phyloP scores from a whole-genome alignment of 2,329 filamentous ascomycete genomes.

The Xylariaceae sp. region DNA sequence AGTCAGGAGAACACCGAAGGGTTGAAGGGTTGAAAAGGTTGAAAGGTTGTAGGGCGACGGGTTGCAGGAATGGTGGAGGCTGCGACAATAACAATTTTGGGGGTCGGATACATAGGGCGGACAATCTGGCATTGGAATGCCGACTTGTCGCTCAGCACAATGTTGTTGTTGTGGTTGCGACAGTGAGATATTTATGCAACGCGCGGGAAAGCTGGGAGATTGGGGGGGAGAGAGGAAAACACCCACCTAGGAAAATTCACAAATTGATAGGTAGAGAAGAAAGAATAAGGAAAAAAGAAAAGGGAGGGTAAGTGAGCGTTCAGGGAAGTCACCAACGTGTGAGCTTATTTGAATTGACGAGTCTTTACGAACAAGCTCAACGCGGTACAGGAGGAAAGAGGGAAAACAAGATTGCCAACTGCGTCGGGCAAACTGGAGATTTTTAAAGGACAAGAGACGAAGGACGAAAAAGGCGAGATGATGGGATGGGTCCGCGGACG shows the following conservation, averaged over 20 bases:
- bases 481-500: constrained; percentile 21
- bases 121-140: constrained; percentile 23
- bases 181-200: constrained; percentile 8
- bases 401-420: constrained; percentile 24
- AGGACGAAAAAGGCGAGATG: constrained; percentile 15
- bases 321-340: constrained; percentile 24
- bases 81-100: not conserved
- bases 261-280: constrained; percentile 3
- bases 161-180: constrained; percentile 5
- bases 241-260: constrained; percentile 10
- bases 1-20: constrained; percentile 3
- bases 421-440: constrained; percentile 28
- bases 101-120: not conserved
- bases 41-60: constrained; percentile 1
- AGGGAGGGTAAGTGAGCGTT: not conserved
- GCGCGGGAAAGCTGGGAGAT: constrained; percentile 8
- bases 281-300: not conserved
- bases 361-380: constrained; percentile 21
- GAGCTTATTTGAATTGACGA: constrained; percentile 21
- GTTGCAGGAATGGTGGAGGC: not conserved
- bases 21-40: not conserved
- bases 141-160: constrained; percentile 20
- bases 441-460: constrained; percentile 21
- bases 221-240: constrained; percentile 1
- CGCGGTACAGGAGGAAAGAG: constrained; percentile 24